phyloP scores from a whole-genome alignment of 2,329 filamentous ascomycete species.

The Elsinoe batatas region DNA sequence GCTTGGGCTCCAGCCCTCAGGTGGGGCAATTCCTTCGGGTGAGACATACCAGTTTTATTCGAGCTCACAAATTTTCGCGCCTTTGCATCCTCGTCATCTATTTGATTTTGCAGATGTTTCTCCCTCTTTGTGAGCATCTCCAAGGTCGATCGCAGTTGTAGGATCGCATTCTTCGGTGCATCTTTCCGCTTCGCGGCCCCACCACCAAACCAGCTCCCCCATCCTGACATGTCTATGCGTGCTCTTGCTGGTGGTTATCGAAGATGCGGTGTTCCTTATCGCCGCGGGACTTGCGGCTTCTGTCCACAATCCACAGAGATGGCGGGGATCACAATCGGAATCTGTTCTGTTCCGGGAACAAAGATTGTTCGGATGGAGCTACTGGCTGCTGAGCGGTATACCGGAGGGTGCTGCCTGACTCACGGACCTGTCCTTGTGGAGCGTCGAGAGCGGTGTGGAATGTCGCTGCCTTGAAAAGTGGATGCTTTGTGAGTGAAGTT shows the following conservation, averaged over 20 bases:
- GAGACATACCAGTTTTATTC: slow-evolving; percentile 76
- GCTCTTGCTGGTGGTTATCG: background rate
- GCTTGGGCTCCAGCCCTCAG: background rate
- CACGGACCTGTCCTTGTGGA: too few relatives aligned
- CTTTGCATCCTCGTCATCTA: slow-evolving; percentile 81
- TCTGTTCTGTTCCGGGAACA: too few relatives aligned
- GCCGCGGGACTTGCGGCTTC: background rate
- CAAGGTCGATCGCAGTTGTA: slow-evolving; percentile 75
- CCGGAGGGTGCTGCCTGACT: too few relatives aligned
- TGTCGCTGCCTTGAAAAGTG: slow-evolving; percentile 6
- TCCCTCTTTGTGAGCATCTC: slow-evolving; percentile 98
- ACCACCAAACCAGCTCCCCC: slow-evolving; percentile 71
- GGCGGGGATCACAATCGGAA: too few relatives aligned
- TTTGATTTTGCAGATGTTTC: slow-evolving; percentile 80
- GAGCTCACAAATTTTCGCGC: slow-evolving; percentile 79
- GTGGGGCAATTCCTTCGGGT: background rate
- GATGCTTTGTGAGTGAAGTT: background rate
- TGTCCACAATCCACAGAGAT: too few relatives aligned
- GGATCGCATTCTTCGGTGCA: slow-evolving; percentile 91
- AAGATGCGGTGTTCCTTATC: background rate
- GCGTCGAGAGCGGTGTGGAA: background rate
- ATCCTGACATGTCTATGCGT: slow-evolving; percentile 42
- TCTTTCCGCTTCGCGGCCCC: slow-evolving; percentile 81
- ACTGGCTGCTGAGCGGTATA: too few relatives aligned
- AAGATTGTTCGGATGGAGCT: too few relatives aligned